Evolutionary conservation across 2,329 filamentous ascomycete genomes (phyloP).

Genomic region (Aspergillus sp.): DNA sequence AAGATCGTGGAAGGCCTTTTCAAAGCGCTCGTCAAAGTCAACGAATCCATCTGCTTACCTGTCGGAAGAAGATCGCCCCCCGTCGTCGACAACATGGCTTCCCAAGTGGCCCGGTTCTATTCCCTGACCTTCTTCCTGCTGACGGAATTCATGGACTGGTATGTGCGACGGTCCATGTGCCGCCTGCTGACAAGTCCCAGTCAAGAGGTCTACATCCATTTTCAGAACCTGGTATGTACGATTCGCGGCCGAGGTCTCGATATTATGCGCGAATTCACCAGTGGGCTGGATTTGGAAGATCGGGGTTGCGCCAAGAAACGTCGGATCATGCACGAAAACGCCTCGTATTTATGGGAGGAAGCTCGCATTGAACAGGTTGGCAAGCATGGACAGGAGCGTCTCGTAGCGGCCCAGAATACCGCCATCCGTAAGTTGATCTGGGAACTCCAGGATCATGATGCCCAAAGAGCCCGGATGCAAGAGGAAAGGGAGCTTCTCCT

Average conservation of each 20-base stretch:
- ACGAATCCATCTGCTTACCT: conserved; percentile 19
- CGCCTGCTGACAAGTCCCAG: conserved; percentile 28
- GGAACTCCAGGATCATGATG: conserved; percentile 29
- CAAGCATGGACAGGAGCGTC: conserved; percentile 22
- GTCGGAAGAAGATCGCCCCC: conserved; percentile 5
- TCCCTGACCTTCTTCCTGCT: conserved; percentile 29
- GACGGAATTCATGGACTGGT: conserved; percentile 33
- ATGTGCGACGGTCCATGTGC: conserved; percentile 26
- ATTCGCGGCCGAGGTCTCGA: conserved; percentile 19
- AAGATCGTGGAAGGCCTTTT: conserved; percentile 28
- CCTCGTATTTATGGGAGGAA: conserved; percentile 21
- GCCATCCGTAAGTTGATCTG: conserved; percentile 30
- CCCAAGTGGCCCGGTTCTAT: conserved; percentile 24
- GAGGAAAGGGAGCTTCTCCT: conserved; percentile 20
- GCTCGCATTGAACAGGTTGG: conserved; percentile 27
- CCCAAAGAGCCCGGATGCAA: conserved; percentile 19
- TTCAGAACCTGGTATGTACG: conserved; percentile 24
- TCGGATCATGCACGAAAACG: conserved; percentile 10
- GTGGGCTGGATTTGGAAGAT: conserved; percentile 20
- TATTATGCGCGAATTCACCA: conserved; percentile 10
- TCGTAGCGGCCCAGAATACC: conserved; percentile 27
- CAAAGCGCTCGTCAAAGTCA: conserved; percentile 25
- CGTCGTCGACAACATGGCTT: conserved; percentile 9
- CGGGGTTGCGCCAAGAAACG: conserved; percentile 8
- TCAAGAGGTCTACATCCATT: conserved; percentile 27